A percentile compares a stretch with the other conserved stretches of the same genome.
These are phyloP conservation scores for Trichocladium uniseriatum DNA, from an alignment of 495 filamentous ascomycete genomes.

Conservation along the genomic window DNA sequence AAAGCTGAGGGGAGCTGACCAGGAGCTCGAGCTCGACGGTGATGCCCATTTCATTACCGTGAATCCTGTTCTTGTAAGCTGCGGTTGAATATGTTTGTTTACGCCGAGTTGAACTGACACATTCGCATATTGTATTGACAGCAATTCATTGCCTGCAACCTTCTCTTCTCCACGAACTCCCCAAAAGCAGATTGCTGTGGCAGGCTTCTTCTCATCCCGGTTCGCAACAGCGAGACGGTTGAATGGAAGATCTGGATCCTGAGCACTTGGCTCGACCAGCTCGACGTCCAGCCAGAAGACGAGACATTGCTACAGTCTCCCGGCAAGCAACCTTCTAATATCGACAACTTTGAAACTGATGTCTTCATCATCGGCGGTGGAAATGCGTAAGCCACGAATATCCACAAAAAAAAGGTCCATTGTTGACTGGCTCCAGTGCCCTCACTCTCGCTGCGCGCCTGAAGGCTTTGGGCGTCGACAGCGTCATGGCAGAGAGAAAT, in stretches of 20 bases:
- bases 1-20: slow-evolving; percentile 7
- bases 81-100: background rate
- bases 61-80: slow-evolving; percentile 14
- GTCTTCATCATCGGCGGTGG: slow-evolving; percentile 31
- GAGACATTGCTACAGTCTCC: slow-evolving; percentile 18
- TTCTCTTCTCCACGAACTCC: slow-evolving; percentile 20
- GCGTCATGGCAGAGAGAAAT: slow-evolving; percentile 26
- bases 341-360: slow-evolving; percentile 20
- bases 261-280: slow-evolving; percentile 22
- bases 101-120: no score
- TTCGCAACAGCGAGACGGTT: background rate
- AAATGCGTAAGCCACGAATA: slow-evolving; percentile 19
- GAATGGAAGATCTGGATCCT: slow-evolving; percentile 31
- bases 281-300: slow-evolving; percentile 23
- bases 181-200: slow-evolving; percentile 7
- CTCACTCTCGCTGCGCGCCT: slow-evolving; percentile 23
- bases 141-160: slow-evolving; percentile 21
- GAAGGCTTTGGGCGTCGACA: slow-evolving; percentile 28
- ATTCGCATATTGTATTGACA: background rate
- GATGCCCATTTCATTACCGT: slow-evolving; percentile 8
- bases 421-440: slow-evolving; percentile 8
- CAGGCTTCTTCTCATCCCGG: no score
- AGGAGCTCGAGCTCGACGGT: slow-evolving; percentile 8
- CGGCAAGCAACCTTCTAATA: slow-evolving; percentile 9
- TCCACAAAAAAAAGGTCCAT: no score